Conservation (phyloP, 805 yeast species). For the Torulaspora indica region DNA sequence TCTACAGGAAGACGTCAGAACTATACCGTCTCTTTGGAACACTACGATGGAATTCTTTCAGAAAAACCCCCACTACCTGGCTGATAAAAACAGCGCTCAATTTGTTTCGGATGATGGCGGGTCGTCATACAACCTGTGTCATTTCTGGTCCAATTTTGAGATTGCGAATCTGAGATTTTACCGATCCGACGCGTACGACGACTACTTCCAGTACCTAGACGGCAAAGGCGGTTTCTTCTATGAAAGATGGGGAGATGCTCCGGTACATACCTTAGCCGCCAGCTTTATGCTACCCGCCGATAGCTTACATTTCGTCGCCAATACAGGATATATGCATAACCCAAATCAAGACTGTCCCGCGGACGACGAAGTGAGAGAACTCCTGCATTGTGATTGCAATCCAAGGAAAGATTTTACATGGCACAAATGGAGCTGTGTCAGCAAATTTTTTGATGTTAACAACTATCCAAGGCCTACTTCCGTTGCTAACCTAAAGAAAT, state of each 20-base stretch:
- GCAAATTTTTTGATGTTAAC: constrained; percentile 41
- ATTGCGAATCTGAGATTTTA: constrained; percentile 79
- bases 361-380: constrained; percentile 37
- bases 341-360: constrained; percentile 78
- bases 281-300: constrained; percentile 64
- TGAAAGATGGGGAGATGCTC: constrained; percentile 98
- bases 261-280: constrained; percentile 82
- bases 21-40: constrained; percentile 77
- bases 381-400: constrained; percentile 56
- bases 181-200: constrained; percentile 56
- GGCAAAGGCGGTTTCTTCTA: constrained; percentile 73
- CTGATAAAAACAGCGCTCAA: constrained; percentile 60
- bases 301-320: constrained; percentile 85
- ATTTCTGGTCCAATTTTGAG: constrained; percentile 92
- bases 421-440: constrained; percentile 58
- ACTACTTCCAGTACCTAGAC: constrained; percentile 67
- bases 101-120: constrained; percentile 51
- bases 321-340: constrained; percentile 84
- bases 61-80: constrained; percentile 35
- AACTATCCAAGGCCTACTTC: constrained; percentile 12
- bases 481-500: constrained; percentile 6
- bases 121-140: constrained; percentile 71
- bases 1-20: constrained; percentile 70
- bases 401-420: constrained; percentile 61
- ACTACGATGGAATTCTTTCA: constrained; percentile 61